Conservation (phyloP, 345 rosid genomes). For the Corchorus olitorius region DNA sequence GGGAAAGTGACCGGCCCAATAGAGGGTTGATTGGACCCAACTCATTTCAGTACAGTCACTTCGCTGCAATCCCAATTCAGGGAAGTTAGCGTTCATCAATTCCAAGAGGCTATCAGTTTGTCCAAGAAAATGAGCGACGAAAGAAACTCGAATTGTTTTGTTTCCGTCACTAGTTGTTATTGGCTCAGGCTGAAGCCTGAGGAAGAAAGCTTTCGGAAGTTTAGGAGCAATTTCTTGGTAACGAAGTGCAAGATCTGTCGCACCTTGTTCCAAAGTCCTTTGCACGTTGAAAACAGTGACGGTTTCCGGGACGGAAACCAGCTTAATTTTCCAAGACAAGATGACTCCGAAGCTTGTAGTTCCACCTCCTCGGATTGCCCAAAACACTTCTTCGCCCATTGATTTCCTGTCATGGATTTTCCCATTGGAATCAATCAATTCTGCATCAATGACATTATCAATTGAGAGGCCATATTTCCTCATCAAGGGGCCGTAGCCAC, state of each 20-base stretch:
- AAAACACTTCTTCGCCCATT: conserved; percentile 77
- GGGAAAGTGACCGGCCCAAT: conserved; percentile 22
- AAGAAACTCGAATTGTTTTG: conserved; percentile 46
- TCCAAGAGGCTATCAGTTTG: conserved; percentile 30
- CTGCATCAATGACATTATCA: neutral
- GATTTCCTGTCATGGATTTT: conserved; percentile 49
- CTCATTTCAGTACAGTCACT: conserved; percentile 53
- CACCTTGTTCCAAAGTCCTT: conserved; percentile 48
- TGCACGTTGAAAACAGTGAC: conserved; percentile 53
- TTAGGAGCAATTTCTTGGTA: neutral
- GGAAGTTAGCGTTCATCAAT: conserved; percentile 42
- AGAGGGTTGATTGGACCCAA: conserved; percentile 39
- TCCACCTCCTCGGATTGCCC: conserved; percentile 81
- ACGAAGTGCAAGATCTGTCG: conserved; percentile 40
- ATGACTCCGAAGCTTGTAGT: conserved; percentile 69
- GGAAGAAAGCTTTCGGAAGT: neutral
- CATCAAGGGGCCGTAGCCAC: neutral
- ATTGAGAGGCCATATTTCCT: neutral
- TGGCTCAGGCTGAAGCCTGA: no score
- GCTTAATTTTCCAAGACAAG: conserved; percentile 44
- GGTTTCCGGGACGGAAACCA: conserved; percentile 56
- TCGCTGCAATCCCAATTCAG: conserved; percentile 43
- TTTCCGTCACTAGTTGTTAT: conserved; percentile 7
- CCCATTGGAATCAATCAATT: conserved; percentile 45
- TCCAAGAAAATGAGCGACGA: conserved; percentile 53